Conservation (phyloP, 1,284 basidiomycete species). For the Irpex rosettiformis region DNA sequence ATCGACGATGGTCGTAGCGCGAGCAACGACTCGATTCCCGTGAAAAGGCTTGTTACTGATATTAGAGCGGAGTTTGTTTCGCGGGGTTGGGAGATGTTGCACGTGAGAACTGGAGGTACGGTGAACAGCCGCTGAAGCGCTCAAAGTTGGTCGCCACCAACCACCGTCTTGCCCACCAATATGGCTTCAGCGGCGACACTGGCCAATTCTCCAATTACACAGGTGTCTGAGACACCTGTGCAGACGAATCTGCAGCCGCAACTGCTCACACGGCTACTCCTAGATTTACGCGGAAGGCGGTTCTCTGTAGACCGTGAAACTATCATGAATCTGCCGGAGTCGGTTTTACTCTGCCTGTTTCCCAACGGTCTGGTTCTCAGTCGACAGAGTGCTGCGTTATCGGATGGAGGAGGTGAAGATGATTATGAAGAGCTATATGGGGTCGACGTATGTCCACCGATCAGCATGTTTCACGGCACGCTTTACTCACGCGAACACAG, state of each 20-base stretch:
- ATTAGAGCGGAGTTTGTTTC: not conserved
- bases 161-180: slow-evolving; percentile 17
- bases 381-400: slow-evolving; percentile 73
- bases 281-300: slow-evolving; percentile 89
- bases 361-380: slow-evolving; percentile 96
- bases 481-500: slow-evolving; percentile 38
- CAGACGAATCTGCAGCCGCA: slow-evolving; percentile 76
- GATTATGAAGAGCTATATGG: slow-evolving; percentile 94
- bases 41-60: not conserved
- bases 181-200: slow-evolving; percentile 47
- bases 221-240: slow-evolving; percentile 75
- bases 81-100: not conserved
- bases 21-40: too few relatives aligned
- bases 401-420: slow-evolving; percentile 74
- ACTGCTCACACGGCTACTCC: slow-evolving; percentile 80
- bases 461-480: slow-evolving; percentile 15
- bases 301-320: slow-evolving; percentile 97
- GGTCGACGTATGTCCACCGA: slow-evolving; percentile 77
- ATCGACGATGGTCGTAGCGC: too few relatives aligned
- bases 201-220: slow-evolving; percentile 79
- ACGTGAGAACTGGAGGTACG: not conserved
- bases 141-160: not conserved
- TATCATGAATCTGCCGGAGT: slow-evolving; percentile 98
- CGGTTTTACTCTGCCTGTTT: slow-evolving; percentile 93
- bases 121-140: not conserved